Conservation (phyloP, 345 rosid genomes). For the Leavenworthia alabamica region DNA sequence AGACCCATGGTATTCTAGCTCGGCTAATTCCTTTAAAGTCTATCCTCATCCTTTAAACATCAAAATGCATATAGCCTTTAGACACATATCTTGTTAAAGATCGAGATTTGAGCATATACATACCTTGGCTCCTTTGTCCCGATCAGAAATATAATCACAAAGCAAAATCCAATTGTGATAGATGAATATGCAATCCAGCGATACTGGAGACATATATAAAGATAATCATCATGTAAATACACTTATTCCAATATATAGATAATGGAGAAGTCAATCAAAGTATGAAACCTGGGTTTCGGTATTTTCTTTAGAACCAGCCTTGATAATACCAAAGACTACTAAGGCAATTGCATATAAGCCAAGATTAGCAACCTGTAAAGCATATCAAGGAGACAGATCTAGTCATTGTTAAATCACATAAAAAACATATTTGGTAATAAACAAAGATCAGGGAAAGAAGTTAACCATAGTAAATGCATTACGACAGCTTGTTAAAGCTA, state of each 20-base stretch:
- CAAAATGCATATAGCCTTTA: neutral
- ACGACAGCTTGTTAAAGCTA: constrained; percentile 78
- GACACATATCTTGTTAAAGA: neutral
- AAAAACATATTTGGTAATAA: neutral
- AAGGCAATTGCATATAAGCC: constrained; percentile 77
- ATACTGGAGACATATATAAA: constrained; percentile 44
- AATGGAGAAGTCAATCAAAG: neutral
- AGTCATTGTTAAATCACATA: neutral
- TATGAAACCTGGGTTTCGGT: constrained; percentile 68
- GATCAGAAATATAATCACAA: constrained; percentile 66
- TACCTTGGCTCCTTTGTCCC: constrained; percentile 92
- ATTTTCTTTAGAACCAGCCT: constrained; percentile 46
- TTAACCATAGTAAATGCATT: constrained; percentile 93
- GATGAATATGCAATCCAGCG: constrained; percentile 89
- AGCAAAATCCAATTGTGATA: constrained; percentile 73
- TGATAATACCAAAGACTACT: constrained; percentile 45
- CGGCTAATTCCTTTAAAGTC: constrained; percentile 32
- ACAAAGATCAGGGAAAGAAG: constrained; percentile 16
- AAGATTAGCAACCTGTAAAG: constrained; percentile 76
- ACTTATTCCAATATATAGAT: neutral
- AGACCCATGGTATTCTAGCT: constrained; percentile 69
- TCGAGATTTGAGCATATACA: neutral
- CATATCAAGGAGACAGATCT: constrained; percentile 3
- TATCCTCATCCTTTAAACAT: constrained; percentile 42
- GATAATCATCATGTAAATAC: neutral